These are phyloP conservation scores for Gynostemma pentaphyllum DNA, from an alignment of 306 rosid genomes.

Conservation along the genomic window DNA sequence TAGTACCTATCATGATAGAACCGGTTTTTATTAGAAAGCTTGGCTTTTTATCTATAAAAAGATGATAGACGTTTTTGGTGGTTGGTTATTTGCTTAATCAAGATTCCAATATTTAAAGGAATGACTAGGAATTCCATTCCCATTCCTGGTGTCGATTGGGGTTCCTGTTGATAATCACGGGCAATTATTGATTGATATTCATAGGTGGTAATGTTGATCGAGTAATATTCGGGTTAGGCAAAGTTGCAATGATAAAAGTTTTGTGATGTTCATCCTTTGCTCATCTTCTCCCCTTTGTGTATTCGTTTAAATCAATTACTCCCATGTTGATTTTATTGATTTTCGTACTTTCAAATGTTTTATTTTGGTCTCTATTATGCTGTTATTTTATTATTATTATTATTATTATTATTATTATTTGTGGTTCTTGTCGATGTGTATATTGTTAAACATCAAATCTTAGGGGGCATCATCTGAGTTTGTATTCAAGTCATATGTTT, in stretches of 20 bases:
- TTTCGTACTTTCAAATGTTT: no score
- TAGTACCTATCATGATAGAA: no score
- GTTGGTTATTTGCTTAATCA: not conserved
- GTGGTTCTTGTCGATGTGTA: no score
- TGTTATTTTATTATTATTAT: no score
- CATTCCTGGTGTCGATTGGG: not conserved
- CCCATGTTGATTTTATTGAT: no score
- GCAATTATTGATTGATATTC: not conserved
- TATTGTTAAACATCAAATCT: no score
- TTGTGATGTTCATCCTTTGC: not conserved
- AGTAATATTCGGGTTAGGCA: not conserved
- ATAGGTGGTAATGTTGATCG: not conserved
- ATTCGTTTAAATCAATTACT: not conserved
- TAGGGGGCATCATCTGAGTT: no score
- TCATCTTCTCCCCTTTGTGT: not conserved
- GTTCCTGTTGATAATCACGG: not conserved
- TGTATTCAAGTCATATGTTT: no score
- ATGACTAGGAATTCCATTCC: conserved; percentile 1
- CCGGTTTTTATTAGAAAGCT: no score
- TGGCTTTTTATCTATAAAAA: no score
- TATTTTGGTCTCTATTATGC: no score
- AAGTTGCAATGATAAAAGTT: not conserved
- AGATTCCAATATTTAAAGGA: not conserved
- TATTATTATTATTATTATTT: no score
- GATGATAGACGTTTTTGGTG: not conserved